Base-by-base conservation (phyloP, 352 stramenopile genomes). In the Phytophthora meadii region DNA sequence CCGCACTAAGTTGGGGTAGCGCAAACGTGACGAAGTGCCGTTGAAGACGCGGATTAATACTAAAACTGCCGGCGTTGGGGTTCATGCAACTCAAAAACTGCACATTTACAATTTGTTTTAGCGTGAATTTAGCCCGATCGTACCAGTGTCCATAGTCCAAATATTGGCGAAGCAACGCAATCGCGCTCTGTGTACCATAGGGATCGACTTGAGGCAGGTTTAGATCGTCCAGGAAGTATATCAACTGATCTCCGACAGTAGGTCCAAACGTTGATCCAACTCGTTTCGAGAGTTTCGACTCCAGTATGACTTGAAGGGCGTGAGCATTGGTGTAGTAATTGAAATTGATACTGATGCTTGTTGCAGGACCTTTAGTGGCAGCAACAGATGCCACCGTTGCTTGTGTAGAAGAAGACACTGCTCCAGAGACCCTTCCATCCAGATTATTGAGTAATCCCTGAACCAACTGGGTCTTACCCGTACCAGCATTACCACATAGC, bases 151-250 rank as follows among this genome's bases (percentile, higher is more conserved):
- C 77, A 58, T 99, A 98, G 57, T 99, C 96, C 40, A 99, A 78
- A 55, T 98, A 88, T 68, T 99, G 96, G 0, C 96, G 82, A 24
- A 99, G 73, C 28, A 98, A 70, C n/a, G 91, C 96, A 19, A 99
- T 87, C 0, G 95, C 89, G 34, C 81, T 97, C 63, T 99, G 96
- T 7, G 95, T 98, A 62, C 95, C 94, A 75, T 99, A 99, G 36
- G 84, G 46, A 62, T 99, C 96, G 5, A 98, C 81, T 68, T 98
- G 88, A 14, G 96, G 96, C 12, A 99, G 69, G 57, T 99, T 98
- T 36, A 99, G 61, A 61, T 99, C 96, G 62, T 99, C 96, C 7
- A 99, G 68, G 65, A 99, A 99, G 69, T 98, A 98, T 28, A 99
- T 81, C 22, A 98, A 73, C 32, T 95, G 81, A n/a, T 87, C 74